phyloP scores from a whole-genome alignment of 768 basidiomycete genomes.

The Termitomyces sp. region DNA sequence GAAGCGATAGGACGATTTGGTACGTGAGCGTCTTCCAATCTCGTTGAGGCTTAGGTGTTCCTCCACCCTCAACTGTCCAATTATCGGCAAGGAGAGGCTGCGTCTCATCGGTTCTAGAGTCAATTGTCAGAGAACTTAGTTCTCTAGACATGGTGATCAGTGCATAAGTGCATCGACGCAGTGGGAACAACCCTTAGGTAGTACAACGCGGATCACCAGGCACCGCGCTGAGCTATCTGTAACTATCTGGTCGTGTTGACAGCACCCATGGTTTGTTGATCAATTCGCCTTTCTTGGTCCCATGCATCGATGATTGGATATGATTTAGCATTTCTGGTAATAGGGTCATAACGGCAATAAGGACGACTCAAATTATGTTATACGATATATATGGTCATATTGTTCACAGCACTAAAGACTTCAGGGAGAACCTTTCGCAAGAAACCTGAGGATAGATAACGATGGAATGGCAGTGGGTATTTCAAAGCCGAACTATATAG shows the following conservation, averaged over 20 bases:
- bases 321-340: background rate
- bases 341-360: background rate
- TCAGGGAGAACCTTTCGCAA: no score
- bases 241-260: no score
- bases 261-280: background rate
- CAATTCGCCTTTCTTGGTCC: background rate
- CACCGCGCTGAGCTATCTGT: background rate
- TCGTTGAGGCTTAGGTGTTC: background rate
- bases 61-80: background rate
- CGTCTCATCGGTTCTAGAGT: background rate
- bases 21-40: slow-evolving; percentile 21
- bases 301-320: background rate
- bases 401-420: background rate
- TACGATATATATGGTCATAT: background rate
- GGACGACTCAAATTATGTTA: background rate
- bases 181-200: background rate
- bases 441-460: no score
- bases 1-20: slow-evolving; percentile 28
- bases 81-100: background rate
- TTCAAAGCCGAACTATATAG: background rate
- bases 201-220: background rate
- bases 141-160: background rate
- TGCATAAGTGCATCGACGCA: background rate
- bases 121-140: background rate
- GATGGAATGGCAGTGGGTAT: background rate